Conservation (phyloP, 2,329 filamentous ascomycete genomes). For the Mycosphaerelloides madeirae region DNA sequence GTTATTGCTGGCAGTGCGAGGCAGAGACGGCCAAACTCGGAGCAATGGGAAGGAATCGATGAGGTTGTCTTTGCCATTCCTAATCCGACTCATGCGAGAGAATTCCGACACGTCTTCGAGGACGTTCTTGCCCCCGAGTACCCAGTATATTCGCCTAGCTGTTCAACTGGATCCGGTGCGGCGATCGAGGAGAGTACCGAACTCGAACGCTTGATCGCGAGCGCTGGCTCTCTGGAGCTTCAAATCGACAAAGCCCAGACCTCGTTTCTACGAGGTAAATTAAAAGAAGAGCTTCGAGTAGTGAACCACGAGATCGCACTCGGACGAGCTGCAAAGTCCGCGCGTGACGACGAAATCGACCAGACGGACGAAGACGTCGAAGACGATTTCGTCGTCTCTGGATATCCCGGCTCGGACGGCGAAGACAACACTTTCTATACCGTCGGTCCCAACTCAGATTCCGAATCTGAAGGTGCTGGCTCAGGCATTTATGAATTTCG, state of each 20-base stretch:
- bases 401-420: slow-evolving; percentile 27
- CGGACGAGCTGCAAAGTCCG: slow-evolving; percentile 26
- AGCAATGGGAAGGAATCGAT: slow-evolving; percentile 41
- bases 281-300: slow-evolving; percentile 30
- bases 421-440: slow-evolving; percentile 31
- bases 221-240: slow-evolving; percentile 31
- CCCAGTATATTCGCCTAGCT: slow-evolving; percentile 4
- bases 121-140: slow-evolving; percentile 25
- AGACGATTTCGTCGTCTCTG: slow-evolving; percentile 27
- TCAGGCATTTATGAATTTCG: slow-evolving; percentile 30
- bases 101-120: slow-evolving; percentile 42
- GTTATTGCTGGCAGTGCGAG: slow-evolving; percentile 32
- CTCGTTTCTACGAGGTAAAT: slow-evolving; percentile 25
- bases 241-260: slow-evolving; percentile 32
- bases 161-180: slow-evolving; percentile 6
- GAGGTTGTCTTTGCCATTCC: slow-evolving; percentile 58
- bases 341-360: slow-evolving; percentile 25
- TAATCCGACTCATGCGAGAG: slow-evolving; percentile 47
- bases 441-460: slow-evolving; percentile 28
- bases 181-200: slow-evolving; percentile 12
- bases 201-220: slow-evolving; percentile 24
- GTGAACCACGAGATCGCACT: slow-evolving; percentile 32
- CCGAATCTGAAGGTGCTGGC: slow-evolving; percentile 20
- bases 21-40: slow-evolving; percentile 36
- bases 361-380: slow-evolving; percentile 20